Base-by-base conservation (phyloP, 2,329 filamentous ascomycete species). In the Clonostachys chloroleuca region DNA sequence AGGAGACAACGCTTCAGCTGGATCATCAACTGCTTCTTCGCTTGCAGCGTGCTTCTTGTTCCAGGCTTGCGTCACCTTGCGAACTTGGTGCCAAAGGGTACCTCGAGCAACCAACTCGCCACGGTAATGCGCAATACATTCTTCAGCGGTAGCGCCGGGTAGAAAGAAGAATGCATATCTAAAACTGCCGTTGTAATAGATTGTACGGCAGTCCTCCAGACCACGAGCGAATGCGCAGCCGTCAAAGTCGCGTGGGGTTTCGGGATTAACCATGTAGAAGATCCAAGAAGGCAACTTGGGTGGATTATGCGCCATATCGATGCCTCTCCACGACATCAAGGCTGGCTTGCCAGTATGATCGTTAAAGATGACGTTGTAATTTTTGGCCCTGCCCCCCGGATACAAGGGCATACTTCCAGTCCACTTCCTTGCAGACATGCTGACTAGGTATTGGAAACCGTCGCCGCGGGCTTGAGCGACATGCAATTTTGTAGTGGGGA, bases 121-220 rank as follows among this genome's bases (percentile, higher is more conserved):
- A n/a, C 17, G 44, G 17, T 24, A 45, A 33, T 45, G 44, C 5
- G 44, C 18, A 36, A 37, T 20, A 10, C 44, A 45, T n/a, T 45
- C 44, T 14, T 40, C 16, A 18, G 17, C 36, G 13, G 44, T 24
- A 12, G 35, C 44, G 14, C 36, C 36, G 18, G 44, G 44, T 5
- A 45, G 35, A 24, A 45, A 45, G 35, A 39, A 45, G 17, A 45
- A 40, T 12, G 40, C 44, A 18, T 30, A 45, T 10, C 33, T 17
- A 18, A 39, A 45, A n/a, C 24, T 10, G 24, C 8, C 8, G 9
- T 2, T 30, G 24, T 9, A 1, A 13, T 9, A 10, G 7, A n/a
- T 2, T 3, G 1, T 16, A 10, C 17, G 7, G 34, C 24, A 5
- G 10, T 20, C 12, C 34, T 45, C 35, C 9, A 45, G 20, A 5